Percentiles rank a stretch among this genome's conserved stretches.
phyloP scores from a whole-genome alignment of 2,329 filamentous ascomycete genomes.

The Colletotrichum sp. region DNA sequence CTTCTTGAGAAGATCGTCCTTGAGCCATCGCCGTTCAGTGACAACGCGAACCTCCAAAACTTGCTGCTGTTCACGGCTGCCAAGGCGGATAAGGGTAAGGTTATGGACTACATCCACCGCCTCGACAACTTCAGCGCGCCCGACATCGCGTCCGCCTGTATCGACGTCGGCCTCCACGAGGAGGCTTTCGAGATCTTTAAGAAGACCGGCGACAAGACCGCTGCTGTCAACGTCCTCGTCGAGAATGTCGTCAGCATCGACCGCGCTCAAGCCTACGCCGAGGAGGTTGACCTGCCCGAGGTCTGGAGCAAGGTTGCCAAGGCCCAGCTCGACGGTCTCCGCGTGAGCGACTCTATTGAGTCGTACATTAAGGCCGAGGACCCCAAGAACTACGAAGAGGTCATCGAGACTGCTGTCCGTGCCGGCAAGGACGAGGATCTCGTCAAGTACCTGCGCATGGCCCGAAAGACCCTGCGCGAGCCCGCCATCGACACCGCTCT shows the following conservation, averaged over 20 bases:
- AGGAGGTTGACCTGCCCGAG: slow-evolving; percentile 90
- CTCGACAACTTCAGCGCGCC: slow-evolving; percentile 89
- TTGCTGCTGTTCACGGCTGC: slow-evolving; percentile 94
- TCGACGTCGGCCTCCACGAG: slow-evolving; percentile 92
- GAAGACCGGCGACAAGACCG: slow-evolving; percentile 89
- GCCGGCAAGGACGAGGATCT: slow-evolving; percentile 98
- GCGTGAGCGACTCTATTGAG: slow-evolving; percentile 89
- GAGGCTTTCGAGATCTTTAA: slow-evolving; percentile 99
- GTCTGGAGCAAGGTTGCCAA: slow-evolving; percentile 99
- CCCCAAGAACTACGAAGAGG: slow-evolving; percentile 90
- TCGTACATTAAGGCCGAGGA: slow-evolving; percentile 97
- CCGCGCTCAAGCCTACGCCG: slow-evolving; percentile 92
- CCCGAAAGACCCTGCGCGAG: slow-evolving; percentile 94
- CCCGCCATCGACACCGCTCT: slow-evolving; percentile 91
- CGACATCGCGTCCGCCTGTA: slow-evolving; percentile 91
- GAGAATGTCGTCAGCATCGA: slow-evolving; percentile 98
- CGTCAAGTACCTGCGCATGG: slow-evolving; percentile 96
- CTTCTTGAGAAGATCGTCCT: slow-evolving; percentile 98
- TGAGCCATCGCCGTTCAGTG: slow-evolving; percentile 98
- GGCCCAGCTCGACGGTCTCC: slow-evolving; percentile 94
- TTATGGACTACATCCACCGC: slow-evolving; percentile 96
- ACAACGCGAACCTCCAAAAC: slow-evolving; percentile 96
- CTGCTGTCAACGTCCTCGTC: slow-evolving; percentile 89
- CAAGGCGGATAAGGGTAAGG: slow-evolving; percentile 92
- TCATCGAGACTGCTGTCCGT: slow-evolving; percentile 93